Percentiles rank a stretch among this genome's conserved stretches.
Conservation (phyloP, 73 alveolate species). For the Symbiodinium pilosum region DNA sequence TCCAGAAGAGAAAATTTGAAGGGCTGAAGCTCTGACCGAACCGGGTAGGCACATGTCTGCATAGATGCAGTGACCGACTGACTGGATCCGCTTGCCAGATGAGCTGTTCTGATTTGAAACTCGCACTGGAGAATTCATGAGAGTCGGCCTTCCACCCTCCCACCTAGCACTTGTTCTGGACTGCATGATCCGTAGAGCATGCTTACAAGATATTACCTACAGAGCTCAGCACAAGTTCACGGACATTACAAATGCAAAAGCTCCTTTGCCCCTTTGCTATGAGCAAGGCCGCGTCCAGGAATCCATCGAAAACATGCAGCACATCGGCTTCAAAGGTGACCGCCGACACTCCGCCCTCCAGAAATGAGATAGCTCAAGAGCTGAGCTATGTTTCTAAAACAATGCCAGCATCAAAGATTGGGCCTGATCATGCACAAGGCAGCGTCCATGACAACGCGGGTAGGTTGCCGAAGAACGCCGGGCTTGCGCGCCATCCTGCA, state of each 20-base stretch:
- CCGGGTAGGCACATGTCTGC: too few species aligned
- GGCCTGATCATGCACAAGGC: not conserved
- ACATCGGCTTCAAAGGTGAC: slow-evolving; percentile 75
- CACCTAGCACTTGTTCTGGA: too few species aligned
- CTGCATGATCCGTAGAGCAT: too few species aligned
- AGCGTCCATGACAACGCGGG: slow-evolving; percentile 63
- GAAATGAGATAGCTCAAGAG: not conserved
- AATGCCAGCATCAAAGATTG: not conserved
- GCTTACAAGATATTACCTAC: too few species aligned
- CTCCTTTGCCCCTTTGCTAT: slow-evolving; percentile 17
- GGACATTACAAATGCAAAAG: not conserved
- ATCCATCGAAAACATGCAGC: slow-evolving; percentile 65
- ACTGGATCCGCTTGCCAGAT: too few species aligned
- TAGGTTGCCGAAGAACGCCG: slow-evolving; percentile 20
- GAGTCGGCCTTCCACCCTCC: too few species aligned
- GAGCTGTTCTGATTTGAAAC: too few species aligned
- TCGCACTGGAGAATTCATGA: too few species aligned
- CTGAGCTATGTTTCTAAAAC: not conserved
- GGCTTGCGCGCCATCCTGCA: not conserved
- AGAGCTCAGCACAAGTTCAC: too few species aligned
- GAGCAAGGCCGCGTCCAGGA: slow-evolving; percentile 74
- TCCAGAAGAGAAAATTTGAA: too few species aligned
- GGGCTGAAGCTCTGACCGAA: too few species aligned
- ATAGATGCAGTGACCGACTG: too few species aligned
- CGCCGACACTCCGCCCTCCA: slow-evolving; percentile 24